phyloP scores from a whole-genome alignment of 176 grass and related monocot species.

The Eleusine indica region DNA sequence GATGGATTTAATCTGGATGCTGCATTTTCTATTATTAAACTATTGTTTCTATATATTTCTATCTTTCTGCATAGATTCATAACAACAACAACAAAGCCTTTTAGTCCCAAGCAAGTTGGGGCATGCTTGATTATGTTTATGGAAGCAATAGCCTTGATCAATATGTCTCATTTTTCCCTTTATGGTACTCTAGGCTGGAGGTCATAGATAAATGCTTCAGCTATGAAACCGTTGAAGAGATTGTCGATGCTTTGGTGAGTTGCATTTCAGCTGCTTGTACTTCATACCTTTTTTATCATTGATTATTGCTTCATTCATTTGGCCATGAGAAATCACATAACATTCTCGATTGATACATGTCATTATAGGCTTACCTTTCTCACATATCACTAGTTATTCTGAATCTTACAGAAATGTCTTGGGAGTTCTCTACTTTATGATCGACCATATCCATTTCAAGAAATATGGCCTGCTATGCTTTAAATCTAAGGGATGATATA shows the following conservation, averaged over 20 bases:
- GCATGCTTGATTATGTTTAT: background rate
- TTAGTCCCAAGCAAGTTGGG: too few species aligned
- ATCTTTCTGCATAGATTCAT: background rate
- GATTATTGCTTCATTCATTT: slow-evolving; percentile 21
- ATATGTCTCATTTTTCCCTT: slow-evolving; percentile 37
- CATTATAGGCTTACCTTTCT: background rate
- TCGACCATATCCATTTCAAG: background rate
- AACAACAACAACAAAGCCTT: too few species aligned
- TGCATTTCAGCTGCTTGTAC: slow-evolving; percentile 22
- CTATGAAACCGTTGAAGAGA: slow-evolving; percentile 85
- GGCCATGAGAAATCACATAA: background rate
- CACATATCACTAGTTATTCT: background rate
- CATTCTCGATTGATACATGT: slow-evolving; percentile 8
- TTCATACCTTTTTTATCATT: background rate
- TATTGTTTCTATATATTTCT: background rate
- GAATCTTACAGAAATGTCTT: background rate
- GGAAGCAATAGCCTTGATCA: background rate
- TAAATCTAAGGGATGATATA: background rate
- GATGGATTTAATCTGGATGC: background rate
- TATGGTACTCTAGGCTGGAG: slow-evolving; percentile 60
- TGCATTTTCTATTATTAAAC: background rate
- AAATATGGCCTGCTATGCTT: background rate
- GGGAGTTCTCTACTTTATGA: background rate
- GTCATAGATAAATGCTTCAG: slow-evolving; percentile 94
- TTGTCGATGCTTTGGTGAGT: slow-evolving; percentile 85